Base-by-base conservation (phyloP, 768 basidiomycete species). In the Mycena maculata region DNA sequence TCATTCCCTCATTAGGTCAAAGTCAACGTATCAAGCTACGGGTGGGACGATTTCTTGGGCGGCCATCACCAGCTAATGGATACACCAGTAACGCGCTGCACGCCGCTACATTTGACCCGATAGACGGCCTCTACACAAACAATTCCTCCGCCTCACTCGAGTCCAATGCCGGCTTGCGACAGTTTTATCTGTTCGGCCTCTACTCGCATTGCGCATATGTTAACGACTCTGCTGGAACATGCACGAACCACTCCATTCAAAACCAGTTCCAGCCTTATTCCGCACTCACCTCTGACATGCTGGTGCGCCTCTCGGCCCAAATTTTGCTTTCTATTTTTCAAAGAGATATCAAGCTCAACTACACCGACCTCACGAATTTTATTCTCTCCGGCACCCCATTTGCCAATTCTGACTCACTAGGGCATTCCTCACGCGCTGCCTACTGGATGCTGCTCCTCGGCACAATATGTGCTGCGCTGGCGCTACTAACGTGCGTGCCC, bases 161-260 rank as follows among this genome's bases (percentile, higher is more conserved):
- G 52, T 74, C 78, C 52, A 73, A 81, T 49, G 79, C 81, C 16
- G 93, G 93, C 22, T 79, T 94, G 62, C 87, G 93, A 72, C 85
- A 89, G 75, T 77, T 83, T 65, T 95, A 95, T 79, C 81, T 88
- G 65, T 94, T 91, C 69, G 93, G 93, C n/a, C 81, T 95, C 27
- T 95, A 94, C 79, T 87, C 88, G 22, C 87, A 92, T 75, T 95
- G 93, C 71, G 93, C 85, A 72, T 94, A 90, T 71, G 80, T 90
- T 70, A 85, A 88, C 68, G 77, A 79, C 44, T 83, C 84, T 23
- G 81, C 80, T 31, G 93, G 92, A 28, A 84, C 78, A 53, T 94
- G 93, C 76, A 85, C 88, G 31, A 90, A 89, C 72, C 79, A 83
- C 44, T 86, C 88, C 33, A 76, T 85, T 31, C 92, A 87, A 50